Conservation (phyloP, 2,329 filamentous ascomycete species). For the Pyrenophora tritici-repentis region DNA sequence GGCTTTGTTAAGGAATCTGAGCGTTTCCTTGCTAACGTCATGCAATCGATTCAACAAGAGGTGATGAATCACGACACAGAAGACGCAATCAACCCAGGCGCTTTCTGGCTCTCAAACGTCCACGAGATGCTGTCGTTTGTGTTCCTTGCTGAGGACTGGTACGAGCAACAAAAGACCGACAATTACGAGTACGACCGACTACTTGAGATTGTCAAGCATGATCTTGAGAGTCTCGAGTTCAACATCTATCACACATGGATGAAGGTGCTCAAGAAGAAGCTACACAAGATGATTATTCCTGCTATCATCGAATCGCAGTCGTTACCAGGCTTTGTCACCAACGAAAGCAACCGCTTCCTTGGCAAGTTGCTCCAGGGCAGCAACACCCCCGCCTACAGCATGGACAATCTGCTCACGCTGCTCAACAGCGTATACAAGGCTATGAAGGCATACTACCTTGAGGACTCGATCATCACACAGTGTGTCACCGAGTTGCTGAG, state of each 20-base stretch:
- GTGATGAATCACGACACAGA: conserved; percentile 99
- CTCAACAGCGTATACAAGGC: conserved; percentile 97
- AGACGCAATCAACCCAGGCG: conserved; percentile 93
- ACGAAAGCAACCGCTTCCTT: conserved; percentile 96
- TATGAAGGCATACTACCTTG: conserved; percentile 98
- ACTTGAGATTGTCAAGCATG: conserved; percentile 98
- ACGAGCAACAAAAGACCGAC: conserved; percentile 98
- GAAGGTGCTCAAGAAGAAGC: conserved; percentile 99
- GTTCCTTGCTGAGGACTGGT: conserved; percentile 99
- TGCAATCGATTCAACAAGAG: conserved; percentile 99
- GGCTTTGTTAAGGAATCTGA: conserved; percentile 99
- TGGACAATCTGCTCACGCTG: conserved; percentile 96
- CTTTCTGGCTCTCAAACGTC: conserved; percentile 99
- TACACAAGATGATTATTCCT: conserved; percentile 99
- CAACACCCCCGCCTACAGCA: conserved; percentile 94
- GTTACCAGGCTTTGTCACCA: conserved; percentile 96
- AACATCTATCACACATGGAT: conserved; percentile 99
- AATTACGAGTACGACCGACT: conserved; percentile 99
- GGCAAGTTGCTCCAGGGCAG: conserved; percentile 93
- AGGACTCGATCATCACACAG: conserved; percentile 94
- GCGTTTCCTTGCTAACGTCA: conserved; percentile 97
- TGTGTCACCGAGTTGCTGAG: conserved; percentile 91
- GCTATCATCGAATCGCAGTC: conserved; percentile 99
- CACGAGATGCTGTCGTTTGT: conserved; percentile 99
- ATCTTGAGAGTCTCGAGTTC: conserved; percentile 96